Evolutionary conservation across 129 eudicot species (phyloP).

Genomic region (Rutidosis leptorrhynchoides): DNA sequence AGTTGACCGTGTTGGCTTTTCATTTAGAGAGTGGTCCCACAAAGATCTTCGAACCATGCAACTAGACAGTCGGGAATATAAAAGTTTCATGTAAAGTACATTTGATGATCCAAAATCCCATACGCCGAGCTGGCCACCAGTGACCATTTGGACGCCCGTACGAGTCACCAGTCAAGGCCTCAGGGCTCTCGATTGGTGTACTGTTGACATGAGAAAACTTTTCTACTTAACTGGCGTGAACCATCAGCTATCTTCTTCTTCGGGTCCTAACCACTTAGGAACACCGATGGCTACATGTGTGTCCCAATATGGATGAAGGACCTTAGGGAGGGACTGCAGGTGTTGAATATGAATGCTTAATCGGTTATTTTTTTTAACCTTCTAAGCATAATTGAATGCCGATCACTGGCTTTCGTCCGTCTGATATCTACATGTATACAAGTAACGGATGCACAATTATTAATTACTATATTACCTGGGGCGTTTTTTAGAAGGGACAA

Average conservation of each 20-base stretch:
- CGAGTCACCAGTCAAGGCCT: slow-evolving; percentile 51
- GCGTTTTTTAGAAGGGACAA: too few species aligned
- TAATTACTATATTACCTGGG: background rate
- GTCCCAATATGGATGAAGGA: slow-evolving; percentile 71
- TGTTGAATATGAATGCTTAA: slow-evolving; percentile 57
- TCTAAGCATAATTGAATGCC: slow-evolving; percentile 62
- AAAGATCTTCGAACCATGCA: slow-evolving; percentile 63
- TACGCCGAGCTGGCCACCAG: slow-evolving; percentile 73
- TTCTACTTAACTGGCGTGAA: slow-evolving; percentile 74
- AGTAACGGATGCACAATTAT: background rate
- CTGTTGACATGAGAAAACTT: slow-evolving; percentile 71
- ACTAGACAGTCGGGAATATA: slow-evolving; percentile 54
- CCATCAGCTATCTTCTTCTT: slow-evolving; percentile 79
- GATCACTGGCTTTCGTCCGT: slow-evolving; percentile 67
- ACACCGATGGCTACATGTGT: slow-evolving; percentile 71
- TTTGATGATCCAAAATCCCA: slow-evolving; percentile 82
- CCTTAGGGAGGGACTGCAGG: slow-evolving; percentile 58
- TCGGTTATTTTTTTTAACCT: slow-evolving; percentile 58
- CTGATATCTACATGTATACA: slow-evolving; percentile 45
- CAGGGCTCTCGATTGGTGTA: slow-evolving; percentile 68
- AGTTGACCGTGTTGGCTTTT: slow-evolving; percentile 19
- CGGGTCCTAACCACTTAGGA: slow-evolving; percentile 78
- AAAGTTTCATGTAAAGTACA: slow-evolving; percentile 64
- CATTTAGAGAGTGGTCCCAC: slow-evolving; percentile 60
- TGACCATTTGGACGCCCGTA: slow-evolving; percentile 57